A percentile compares a stretch with the other conserved stretches of the same genome.
phyloP scores from a whole-genome alignment of 2,329 filamentous ascomycete species.

The Claviceps paspali region DNA sequence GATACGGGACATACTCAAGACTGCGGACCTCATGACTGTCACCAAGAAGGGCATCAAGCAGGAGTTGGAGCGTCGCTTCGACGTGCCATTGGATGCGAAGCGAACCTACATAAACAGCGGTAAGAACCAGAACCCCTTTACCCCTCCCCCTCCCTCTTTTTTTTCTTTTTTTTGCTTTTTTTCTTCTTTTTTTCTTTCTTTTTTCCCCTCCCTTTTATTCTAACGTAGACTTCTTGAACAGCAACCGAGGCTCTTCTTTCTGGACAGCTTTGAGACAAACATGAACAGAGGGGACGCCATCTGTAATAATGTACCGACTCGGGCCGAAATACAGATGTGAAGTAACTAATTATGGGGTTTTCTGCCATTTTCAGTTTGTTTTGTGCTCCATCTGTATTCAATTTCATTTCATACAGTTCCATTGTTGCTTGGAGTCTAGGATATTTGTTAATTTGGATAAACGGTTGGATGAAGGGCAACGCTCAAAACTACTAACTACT shows the following conservation, averaged over 20 bases:
- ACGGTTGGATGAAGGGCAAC: too few species aligned
- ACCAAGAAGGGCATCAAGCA: constrained; percentile 97
- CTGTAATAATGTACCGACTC: too few species aligned
- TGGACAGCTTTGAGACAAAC: constrained; percentile 57
- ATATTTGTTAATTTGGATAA: too few species aligned
- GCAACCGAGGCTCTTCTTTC: constrained; percentile 69
- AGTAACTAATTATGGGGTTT: too few species aligned
- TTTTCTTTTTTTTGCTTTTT: not conserved
- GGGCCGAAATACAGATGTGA: too few species aligned
- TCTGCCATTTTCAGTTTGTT: too few species aligned
- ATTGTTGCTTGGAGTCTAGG: too few species aligned
- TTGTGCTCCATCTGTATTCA: too few species aligned
- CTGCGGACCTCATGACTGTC: constrained; percentile 89
- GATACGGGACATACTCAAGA: constrained; percentile 84
- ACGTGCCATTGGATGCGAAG: constrained; percentile 70
- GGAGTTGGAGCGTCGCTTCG: constrained; percentile 83
- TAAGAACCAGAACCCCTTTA: too few species aligned
- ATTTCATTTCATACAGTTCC: too few species aligned
- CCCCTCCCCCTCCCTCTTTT: constrained; percentile 13
- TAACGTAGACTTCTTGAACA: constrained; percentile 13
- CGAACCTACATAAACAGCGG: constrained; percentile 87
- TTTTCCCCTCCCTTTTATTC: not conserved
- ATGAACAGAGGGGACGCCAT: too few species aligned
- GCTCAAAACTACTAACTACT: too few species aligned
- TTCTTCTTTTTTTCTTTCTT: not conserved